Conservation (phyloP, 2,329 filamentous ascomycete species). For the Ophiocordyceps australis region DNA sequence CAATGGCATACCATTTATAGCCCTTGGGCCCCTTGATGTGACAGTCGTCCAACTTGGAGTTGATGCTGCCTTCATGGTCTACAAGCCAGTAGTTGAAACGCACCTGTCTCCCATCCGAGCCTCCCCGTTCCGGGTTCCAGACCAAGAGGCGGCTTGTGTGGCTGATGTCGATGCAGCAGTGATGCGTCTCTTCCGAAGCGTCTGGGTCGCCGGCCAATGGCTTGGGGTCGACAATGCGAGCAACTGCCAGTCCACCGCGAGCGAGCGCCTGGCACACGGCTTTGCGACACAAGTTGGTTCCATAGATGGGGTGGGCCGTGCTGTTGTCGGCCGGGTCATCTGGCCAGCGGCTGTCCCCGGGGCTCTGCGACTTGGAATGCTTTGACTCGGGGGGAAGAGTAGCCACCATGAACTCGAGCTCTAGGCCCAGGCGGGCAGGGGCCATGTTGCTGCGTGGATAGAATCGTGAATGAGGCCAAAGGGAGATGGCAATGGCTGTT, state of each 20-base stretch:
- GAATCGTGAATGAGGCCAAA: no score
- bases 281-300: neutral
- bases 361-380: slow-evolving; percentile 1
- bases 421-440: slow-evolving; percentile 6
- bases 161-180: neutral
- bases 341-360: slow-evolving; percentile 1
- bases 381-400: neutral
- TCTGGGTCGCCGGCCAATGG: neutral
- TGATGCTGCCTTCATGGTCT: slow-evolving; percentile 1
- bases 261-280: slow-evolving; percentile 6
- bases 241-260: slow-evolving; percentile 5
- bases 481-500: no score
- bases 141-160: neutral
- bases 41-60: neutral
- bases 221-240: neutral
- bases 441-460: neutral
- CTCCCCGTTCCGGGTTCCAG: neutral
- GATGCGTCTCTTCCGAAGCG: neutral
- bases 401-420: slow-evolving; percentile 10
- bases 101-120: neutral
- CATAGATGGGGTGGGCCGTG: slow-evolving; percentile 2
- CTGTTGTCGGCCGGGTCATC: neutral
- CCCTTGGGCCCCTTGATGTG: slow-evolving; percentile 1
- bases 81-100: slow-evolving; percentile 1
- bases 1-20: slow-evolving; percentile 8